Base-by-base conservation (phyloP, 1,284 basidiomycete species). In the Mixia osmundae region DNA sequence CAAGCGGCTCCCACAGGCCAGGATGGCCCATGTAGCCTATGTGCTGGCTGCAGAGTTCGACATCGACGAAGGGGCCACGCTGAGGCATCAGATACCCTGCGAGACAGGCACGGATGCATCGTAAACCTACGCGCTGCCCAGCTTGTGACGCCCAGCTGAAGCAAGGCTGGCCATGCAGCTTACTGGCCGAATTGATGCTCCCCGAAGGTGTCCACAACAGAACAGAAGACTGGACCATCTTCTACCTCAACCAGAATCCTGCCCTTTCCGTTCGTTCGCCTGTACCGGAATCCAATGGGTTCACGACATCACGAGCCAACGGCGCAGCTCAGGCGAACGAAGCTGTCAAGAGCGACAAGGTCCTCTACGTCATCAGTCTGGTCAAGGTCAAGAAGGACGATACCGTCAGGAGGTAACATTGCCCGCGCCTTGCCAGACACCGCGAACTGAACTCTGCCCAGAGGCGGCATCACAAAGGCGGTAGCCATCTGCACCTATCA, bases 331-430 rank as follows among this genome's bases (percentile, higher is more conserved):
- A 14, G 14, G 14, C 31, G 8, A 9, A n/a, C 7, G 33, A 6
- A 6, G 28, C 6, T 30, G 8, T 15, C 14, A 19, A 14, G 28
- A 19, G 20, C 42, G 62, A 64, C 19, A 76, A 77, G 40, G 58
- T 89, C 44, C 58, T 91, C 39, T 91, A 87, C 53, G 87, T 94
- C 16, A 61, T 99, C 47, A 95, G 87, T 53, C 63, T 91, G 29
- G 87, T 95, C n/a, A 66, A 83, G 47, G 91, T 83, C 37, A 91
- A 91, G 60, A 76, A 80, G 55, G 85, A 95, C 57, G 77, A 77
- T 57, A 70, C 68, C 0, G 68, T 76, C 48, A 66, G 82, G 48
- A 67, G 79, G 79, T 80, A 54, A 51, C 72, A 53, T 15, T 1
- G 5, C 21, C 10, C 20, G 15, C 15, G 16, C 11, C 9, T 25